phyloP scores from a whole-genome alignment of 805 yeast genomes.

The Nakazawaea ernobii region DNA sequence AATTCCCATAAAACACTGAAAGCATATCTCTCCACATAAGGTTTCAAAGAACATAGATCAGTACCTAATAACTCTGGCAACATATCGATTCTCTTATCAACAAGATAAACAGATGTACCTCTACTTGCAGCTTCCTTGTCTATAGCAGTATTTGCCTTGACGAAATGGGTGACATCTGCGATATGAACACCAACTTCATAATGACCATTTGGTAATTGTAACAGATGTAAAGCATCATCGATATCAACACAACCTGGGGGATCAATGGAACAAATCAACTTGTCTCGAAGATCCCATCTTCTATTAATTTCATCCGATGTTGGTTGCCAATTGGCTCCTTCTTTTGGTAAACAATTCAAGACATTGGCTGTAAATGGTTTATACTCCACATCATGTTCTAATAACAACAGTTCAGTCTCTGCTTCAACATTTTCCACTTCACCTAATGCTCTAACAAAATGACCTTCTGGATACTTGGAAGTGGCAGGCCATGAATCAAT shows the following conservation, averaged over 20 bases:
- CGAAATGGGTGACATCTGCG: slow-evolving; percentile 98
- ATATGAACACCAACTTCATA: slow-evolving; percentile 98
- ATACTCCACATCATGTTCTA: slow-evolving; percentile 96
- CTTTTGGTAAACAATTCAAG: slow-evolving; percentile 84
- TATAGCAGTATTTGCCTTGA: slow-evolving; percentile 83
- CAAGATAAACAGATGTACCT: slow-evolving; percentile 95
- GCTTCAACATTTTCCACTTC: slow-evolving; percentile 89
- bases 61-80: slow-evolving; percentile 93
- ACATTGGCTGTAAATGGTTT: slow-evolving; percentile 93
- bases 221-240: slow-evolving; percentile 95
- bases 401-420: slow-evolving; percentile 88
- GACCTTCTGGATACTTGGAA: slow-evolving; percentile 89
- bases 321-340: slow-evolving; percentile 92
- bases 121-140: slow-evolving; percentile 96
- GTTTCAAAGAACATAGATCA: slow-evolving; percentile 89
- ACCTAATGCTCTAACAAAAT: slow-evolving; percentile 85
- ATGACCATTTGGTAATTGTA: slow-evolving; percentile 80
- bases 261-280: slow-evolving; percentile 90
- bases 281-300: slow-evolving; percentile 82
- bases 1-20: slow-evolving; percentile 96
- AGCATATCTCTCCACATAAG: slow-evolving; percentile 93
- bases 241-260: slow-evolving; percentile 99
- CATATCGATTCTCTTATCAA: slow-evolving; percentile 98
- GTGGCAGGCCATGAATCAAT: slow-evolving; percentile 88
- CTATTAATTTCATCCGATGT: slow-evolving; percentile 52